phyloP scores from a whole-genome alignment of 345 rosid genomes.

The Salix brachista region DNA sequence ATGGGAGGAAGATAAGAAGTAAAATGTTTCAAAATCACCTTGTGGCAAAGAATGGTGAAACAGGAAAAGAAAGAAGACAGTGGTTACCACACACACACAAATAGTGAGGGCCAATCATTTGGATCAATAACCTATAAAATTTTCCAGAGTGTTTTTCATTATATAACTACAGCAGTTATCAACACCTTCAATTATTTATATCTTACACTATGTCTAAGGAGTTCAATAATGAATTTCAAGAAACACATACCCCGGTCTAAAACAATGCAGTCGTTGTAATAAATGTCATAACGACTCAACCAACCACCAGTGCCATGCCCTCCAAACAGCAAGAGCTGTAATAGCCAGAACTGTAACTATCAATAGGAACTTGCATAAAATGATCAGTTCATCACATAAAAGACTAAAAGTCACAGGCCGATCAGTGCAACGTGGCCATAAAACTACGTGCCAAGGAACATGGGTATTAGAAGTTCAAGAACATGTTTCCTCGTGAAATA shows the following conservation, averaged over 20 bases:
- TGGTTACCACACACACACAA: too few species aligned
- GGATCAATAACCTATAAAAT: background rate
- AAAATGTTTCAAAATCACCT: background rate
- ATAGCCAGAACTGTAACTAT: background rate
- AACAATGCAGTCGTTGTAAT: slow-evolving; percentile 77
- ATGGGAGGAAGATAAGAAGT: background rate
- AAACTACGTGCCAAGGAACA: too few species aligned
- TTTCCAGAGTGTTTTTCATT: background rate
- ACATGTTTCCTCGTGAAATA: background rate
- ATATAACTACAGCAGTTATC: background rate
- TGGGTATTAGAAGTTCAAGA: background rate
- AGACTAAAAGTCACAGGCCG: too few species aligned
- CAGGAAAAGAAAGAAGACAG: background rate
- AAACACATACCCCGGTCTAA: slow-evolving; percentile 76
- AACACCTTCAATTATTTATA: background rate
- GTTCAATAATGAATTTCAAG: slow-evolving; percentile 4
- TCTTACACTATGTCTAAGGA: background rate
- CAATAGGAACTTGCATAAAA: background rate
- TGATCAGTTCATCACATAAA: too few species aligned
- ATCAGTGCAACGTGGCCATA: too few species aligned
- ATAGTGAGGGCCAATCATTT: too few species aligned
- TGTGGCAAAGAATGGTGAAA: background rate
- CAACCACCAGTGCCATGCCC: slow-evolving; percentile 99
- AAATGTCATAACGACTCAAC: slow-evolving; percentile 94
- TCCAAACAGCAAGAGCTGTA: slow-evolving; percentile 89